Percentiles rank a stretch among this genome's conserved stretches.
Conservation (phyloP, 164 flowering plant species). For the Macadamia integrifolia region DNA sequence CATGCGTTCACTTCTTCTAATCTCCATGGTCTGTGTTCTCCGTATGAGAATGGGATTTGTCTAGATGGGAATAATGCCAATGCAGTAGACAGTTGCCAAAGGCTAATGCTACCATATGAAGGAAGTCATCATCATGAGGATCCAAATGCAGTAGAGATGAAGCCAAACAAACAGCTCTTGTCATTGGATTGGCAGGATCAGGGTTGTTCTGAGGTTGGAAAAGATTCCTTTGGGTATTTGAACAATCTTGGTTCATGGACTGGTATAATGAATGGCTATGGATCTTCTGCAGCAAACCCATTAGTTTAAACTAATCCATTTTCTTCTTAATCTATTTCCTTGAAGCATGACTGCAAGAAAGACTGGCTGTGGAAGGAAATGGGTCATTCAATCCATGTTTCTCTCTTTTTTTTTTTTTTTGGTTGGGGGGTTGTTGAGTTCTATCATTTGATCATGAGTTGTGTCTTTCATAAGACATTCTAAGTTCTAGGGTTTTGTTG, state of each 20-base stretch:
- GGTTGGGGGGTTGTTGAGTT: not conserved
- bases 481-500: not conserved
- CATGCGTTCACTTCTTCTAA: slow-evolving; percentile 24
- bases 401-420: not conserved
- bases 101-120: slow-evolving; percentile 27
- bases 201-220: slow-evolving; percentile 37
- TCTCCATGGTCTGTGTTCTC: slow-evolving; percentile 31
- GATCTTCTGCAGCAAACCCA: slow-evolving; percentile 46
- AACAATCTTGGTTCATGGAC: slow-evolving; percentile 46
- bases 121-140: slow-evolving; percentile 5
- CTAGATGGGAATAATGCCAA: slow-evolving; percentile 12
- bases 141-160: slow-evolving; percentile 22
- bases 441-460: not conserved
- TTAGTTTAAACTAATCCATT: slow-evolving; percentile 17
- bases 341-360: not conserved
- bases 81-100: slow-evolving; percentile 16
- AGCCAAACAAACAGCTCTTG: slow-evolving; percentile 51
- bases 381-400: not conserved
- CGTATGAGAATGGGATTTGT: slow-evolving; percentile 21
- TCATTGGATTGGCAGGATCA: slow-evolving; percentile 70
- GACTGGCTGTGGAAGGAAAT: not conserved
- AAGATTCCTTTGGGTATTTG: slow-evolving; percentile 35
- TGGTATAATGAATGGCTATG: slow-evolving; percentile 38
- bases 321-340: not conserved
- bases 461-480: not conserved